Conservation (phyloP, 2,329 filamentous ascomycete species). For the Botrytis sinoallii region DNA sequence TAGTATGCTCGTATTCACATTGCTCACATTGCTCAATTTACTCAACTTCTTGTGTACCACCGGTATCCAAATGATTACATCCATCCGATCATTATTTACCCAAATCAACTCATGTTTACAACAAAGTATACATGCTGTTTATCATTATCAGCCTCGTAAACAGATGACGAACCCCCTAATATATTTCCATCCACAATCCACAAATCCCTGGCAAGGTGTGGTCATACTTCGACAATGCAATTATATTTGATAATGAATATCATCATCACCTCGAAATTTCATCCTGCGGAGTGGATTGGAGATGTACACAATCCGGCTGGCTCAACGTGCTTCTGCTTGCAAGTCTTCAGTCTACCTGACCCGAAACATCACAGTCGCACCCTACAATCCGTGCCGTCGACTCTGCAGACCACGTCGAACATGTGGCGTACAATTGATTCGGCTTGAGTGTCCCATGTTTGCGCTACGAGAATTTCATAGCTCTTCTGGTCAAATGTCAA, state of each 20-base stretch:
- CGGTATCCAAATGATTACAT: neutral
- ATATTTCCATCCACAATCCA: neutral
- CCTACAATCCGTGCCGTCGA: neutral
- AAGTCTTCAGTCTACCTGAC: neutral
- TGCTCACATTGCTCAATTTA: neutral
- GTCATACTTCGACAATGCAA: neutral
- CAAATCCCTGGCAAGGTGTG: neutral
- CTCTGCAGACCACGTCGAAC: neutral
- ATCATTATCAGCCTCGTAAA: conserved; percentile 1
- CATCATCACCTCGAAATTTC: neutral
- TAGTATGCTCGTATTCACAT: neutral
- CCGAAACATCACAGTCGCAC: neutral
- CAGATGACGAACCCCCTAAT: neutral
- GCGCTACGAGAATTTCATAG: neutral
- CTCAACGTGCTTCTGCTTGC: neutral
- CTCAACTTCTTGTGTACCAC: neutral
- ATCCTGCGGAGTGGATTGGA: neutral
- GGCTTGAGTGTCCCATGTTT: neutral
- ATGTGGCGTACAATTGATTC: neutral
- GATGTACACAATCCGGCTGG: neutral
- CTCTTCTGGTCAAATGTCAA: neutral
- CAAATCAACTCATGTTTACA: neutral
- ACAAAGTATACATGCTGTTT: neutral
- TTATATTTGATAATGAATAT: conserved; percentile 3
- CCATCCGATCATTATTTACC: neutral